Base-by-base conservation (phyloP, 2,329 filamentous ascomycete species). In the Alternaria triticina region DNA sequence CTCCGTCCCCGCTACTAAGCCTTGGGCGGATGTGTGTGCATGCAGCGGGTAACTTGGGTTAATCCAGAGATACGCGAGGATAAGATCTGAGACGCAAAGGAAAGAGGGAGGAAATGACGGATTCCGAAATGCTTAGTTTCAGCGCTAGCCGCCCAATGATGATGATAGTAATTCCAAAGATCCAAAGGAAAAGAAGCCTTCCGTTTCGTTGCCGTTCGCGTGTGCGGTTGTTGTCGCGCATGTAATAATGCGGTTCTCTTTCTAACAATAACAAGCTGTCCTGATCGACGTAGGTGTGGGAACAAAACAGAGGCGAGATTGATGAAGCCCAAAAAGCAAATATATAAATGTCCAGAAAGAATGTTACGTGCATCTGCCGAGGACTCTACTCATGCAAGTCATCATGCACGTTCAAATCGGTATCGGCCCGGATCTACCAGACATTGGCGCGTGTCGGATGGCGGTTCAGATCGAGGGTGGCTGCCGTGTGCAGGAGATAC, bases 71-170 rank as follows among this genome's bases (percentile, higher is more conserved):
- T 23, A 23, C 28, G 28, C 17, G 28, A 36, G 28, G 17, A 52
- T 15, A 22, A 52, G 62, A 47, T 30, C 40, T 49, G 51, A 55
- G 57, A 56, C 59, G 50, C 64, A 57, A 55, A 56, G 33, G 27
- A 62, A 49, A 20, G 54, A 13, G 54, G 5, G 40, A 30, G 51
- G 66, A 63, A 66, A 63, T 58, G 54, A 65, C 60, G 33, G 49
- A 52, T 52, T 40, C 65, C 47, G 57, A 65, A 67, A 67, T 69
- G 55, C 64, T 58, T 56, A 60, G 47, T 68, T 64, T 70, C 69
- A 74, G 65, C 69, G 71, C 71, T 74, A 70, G 65, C 71, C 71
- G 68, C 71, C 71, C 71, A 67, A 70, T 72, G 69, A 67, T 70
- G 61, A 62, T 61, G 45, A 57, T 51, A 43, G 59, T 69, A 62